These are phyloP conservation scores for Polytrichum formosum DNA, from an alignment of 225 moss, liverwort and hornwort species.

Conservation along the genomic window DNA sequence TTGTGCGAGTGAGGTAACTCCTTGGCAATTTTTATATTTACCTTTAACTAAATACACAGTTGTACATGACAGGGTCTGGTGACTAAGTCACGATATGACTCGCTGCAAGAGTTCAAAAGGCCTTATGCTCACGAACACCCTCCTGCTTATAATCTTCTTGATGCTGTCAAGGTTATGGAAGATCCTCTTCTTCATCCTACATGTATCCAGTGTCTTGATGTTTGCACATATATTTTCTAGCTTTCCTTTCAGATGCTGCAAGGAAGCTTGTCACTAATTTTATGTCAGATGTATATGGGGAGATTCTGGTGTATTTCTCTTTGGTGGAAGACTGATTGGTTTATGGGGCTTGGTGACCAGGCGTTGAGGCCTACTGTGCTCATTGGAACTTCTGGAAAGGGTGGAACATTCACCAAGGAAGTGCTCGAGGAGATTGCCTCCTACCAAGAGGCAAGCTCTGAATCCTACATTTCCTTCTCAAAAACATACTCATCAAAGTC, in stretches of 20 bases:
- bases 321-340: not conserved
- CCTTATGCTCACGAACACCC: conserved; percentile 69
- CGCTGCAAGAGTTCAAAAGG: conserved; percentile 68
- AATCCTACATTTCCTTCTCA: no score
- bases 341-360: conserved; percentile 28
- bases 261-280: no score
- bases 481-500: no score
- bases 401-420: conserved; percentile 78
- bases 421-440: conserved; percentile 69
- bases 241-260: no score
- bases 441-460: conserved; percentile 51
- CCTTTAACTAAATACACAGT: conserved; percentile 4
- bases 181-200: not conserved
- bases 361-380: conserved; percentile 73
- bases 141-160: conserved; percentile 45
- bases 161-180: conserved; percentile 65
- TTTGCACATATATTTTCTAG: no score
- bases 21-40: conserved; percentile 4
- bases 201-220: not conserved
- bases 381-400: conserved; percentile 79
- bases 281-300: no score
- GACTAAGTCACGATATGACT: conserved; percentile 68
- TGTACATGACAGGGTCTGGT: conserved; percentile 62
- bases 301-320: not conserved
- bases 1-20: not conserved